Evolutionary conservation across 2,329 filamentous ascomycete species (phyloP).

Genomic region (Cercospora berteroae): DNA sequence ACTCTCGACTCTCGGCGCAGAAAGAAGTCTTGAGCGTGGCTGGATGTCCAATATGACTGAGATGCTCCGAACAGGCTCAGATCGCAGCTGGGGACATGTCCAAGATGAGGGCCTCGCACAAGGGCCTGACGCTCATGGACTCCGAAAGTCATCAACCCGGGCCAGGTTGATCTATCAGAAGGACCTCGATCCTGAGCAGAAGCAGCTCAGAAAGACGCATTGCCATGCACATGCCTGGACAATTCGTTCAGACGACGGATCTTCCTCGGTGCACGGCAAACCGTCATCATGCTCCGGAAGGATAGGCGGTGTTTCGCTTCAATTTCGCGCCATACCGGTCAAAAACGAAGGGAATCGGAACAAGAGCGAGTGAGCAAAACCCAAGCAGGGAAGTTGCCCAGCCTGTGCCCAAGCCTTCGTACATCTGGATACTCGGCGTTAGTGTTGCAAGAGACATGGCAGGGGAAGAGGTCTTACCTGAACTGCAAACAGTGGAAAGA

Average conservation of each 20-base stretch:
- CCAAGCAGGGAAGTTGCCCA: constrained; percentile 44
- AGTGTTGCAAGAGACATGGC: background rate
- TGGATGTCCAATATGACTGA: background rate
- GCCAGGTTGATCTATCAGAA: too few species aligned
- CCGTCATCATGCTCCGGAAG: background rate
- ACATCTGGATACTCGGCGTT: constrained; percentile 35
- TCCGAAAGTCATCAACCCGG: too few species aligned
- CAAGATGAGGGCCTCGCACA: background rate
- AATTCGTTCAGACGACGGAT: background rate
- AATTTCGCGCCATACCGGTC: constrained; percentile 15
- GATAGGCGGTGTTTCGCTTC: constrained; percentile 7
- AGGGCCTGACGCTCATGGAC: too few species aligned
- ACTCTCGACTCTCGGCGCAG: background rate
- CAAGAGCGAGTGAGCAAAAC: constrained; percentile 34
- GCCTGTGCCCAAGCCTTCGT: constrained; percentile 39
- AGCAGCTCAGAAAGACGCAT: background rate
- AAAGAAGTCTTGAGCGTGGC: background rate
- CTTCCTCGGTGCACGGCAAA: background rate
- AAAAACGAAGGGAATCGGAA: constrained; percentile 33
- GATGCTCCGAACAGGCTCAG: background rate
- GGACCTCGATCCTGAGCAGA: background rate
- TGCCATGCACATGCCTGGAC: too few species aligned
- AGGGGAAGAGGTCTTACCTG: background rate
- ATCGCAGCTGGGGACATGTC: background rate
- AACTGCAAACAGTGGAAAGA: constrained; percentile 42